These are phyloP conservation scores for Apostasia ramifera DNA, from an alignment of 106 monocot species.

Conservation along the genomic window DNA sequence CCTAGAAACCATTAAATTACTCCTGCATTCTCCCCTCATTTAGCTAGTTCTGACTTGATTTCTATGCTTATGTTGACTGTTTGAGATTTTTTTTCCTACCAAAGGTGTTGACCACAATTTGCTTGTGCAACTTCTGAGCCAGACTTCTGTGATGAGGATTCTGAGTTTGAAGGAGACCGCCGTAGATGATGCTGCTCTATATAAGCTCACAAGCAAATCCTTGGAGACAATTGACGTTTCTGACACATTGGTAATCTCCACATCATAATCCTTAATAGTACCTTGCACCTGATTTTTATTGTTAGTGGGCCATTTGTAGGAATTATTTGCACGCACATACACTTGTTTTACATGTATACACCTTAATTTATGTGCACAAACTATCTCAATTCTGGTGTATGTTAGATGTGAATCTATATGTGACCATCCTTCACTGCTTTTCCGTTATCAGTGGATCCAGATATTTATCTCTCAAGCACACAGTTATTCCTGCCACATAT, in stretches of 20 bases:
- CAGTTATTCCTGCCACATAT: too few relatives aligned
- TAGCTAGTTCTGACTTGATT: neutral
- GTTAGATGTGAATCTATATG: too few relatives aligned
- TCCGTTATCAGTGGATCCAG: too few relatives aligned
- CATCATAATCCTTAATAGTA: neutral
- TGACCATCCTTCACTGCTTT: too few relatives aligned
- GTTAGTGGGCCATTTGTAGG: too few relatives aligned
- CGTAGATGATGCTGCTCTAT: conserved; percentile 50
- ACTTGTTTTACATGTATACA: too few relatives aligned
- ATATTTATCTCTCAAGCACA: too few relatives aligned
- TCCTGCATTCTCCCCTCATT: conserved; percentile 1
- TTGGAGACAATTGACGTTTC: conserved; percentile 68
- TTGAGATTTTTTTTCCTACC: neutral
- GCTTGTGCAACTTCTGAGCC: conserved; percentile 51
- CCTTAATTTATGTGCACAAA: too few relatives aligned
- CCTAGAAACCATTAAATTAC: neutral
- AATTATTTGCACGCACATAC: too few relatives aligned
- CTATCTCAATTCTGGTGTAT: too few relatives aligned
- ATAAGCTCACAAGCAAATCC: conserved; percentile 32
- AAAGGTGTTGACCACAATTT: conserved; percentile 44
- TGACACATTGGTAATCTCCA: conserved; percentile 54
- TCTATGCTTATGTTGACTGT: neutral
- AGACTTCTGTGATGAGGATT: conserved; percentile 33
- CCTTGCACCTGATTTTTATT: neutral
- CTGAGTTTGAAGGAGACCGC: conserved; percentile 45